Evolutionary conservation across 2,329 filamentous ascomycete genomes (phyloP).

Genomic region (Aspergillus sp.): DNA sequence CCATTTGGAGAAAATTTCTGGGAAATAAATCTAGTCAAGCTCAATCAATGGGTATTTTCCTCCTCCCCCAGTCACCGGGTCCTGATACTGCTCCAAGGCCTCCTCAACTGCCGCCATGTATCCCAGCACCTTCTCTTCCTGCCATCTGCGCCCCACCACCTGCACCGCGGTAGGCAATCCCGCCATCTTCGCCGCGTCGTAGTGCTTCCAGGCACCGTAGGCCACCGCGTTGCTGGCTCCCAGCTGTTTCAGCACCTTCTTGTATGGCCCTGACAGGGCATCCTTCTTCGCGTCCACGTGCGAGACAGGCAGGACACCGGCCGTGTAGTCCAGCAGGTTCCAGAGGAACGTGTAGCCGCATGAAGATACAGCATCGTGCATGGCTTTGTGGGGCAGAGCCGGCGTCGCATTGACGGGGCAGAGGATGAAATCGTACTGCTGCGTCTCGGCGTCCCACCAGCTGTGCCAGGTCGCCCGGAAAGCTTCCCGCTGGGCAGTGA

Average conservation of each 20-base stretch:
- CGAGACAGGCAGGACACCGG: conserved; percentile 80
- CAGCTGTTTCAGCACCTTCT: conserved; percentile 34
- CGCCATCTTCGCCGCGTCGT: conserved; percentile 80
- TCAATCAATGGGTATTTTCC: conserved; percentile 41
- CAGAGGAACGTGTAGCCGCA: conserved; percentile 95
- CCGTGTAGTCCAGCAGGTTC: conserved; percentile 87
- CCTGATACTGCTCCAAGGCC: conserved; percentile 59
- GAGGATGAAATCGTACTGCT: conserved; percentile 76
- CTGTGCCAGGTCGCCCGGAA: conserved; percentile 78
- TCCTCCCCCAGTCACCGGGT: conserved; percentile 34
- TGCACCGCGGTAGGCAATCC: conserved; percentile 86
- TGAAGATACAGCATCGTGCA: conserved; percentile 80
- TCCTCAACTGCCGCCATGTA: conserved; percentile 78
- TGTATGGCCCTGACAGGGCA: conserved; percentile 59
- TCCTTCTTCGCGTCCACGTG: conserved; percentile 74
- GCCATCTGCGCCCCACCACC: conserved; percentile 73
- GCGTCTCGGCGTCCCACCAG: conserved; percentile 74
- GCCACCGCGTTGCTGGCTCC: conserved; percentile 74
- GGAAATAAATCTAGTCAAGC: conserved; percentile 31
- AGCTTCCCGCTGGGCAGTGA: conserved; percentile 73
- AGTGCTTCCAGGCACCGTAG: conserved; percentile 79
- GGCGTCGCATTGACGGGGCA: conserved; percentile 88
- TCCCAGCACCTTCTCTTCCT: conserved; percentile 84
- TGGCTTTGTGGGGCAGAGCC: conserved; percentile 81
- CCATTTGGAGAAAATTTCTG: no score